Evolutionary conservation across 2,329 filamentous ascomycete genomes (phyloP).

Genomic region (Aspergillus oerlinghausenensis): DNA sequence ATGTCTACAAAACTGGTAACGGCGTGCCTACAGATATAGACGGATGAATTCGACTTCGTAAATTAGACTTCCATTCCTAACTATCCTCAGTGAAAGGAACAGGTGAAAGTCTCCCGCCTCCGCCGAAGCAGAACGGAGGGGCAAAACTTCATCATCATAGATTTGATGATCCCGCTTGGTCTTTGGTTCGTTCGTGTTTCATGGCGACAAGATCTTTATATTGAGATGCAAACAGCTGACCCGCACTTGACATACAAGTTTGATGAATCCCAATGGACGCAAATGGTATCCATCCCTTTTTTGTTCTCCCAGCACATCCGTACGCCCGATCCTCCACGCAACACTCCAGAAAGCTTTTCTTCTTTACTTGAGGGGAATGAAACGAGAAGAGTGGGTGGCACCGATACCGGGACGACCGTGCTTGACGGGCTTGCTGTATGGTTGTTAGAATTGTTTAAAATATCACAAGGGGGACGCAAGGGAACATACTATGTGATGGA

Average conservation of each 20-base stretch:
- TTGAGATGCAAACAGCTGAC: slow-evolving; percentile 38
- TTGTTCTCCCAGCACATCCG: slow-evolving; percentile 29
- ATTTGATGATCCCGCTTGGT: slow-evolving; percentile 9
- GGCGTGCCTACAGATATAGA: background rate
- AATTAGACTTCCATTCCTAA: slow-evolving; percentile 17
- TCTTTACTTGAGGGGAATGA: slow-evolving; percentile 99
- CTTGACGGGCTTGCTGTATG: slow-evolving; percentile 93
- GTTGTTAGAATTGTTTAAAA: slow-evolving; percentile 45
- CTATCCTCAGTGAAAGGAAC: slow-evolving; percentile 9
- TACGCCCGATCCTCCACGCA: slow-evolving; percentile 32
- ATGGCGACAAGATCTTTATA: slow-evolving; percentile 38
- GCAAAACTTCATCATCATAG: slow-evolving; percentile 11
- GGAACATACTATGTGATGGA: slow-evolving; percentile 95
- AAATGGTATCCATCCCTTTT: slow-evolving; percentile 34
- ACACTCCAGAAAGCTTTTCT: slow-evolving; percentile 35
- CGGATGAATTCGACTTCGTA: slow-evolving; percentile 16
- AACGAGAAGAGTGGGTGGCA: slow-evolving; percentile 99
- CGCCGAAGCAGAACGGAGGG: slow-evolving; percentile 2
- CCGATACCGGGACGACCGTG: slow-evolving; percentile 99
- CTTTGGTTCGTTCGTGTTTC: slow-evolving; percentile 13
- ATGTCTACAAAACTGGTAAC: background rate
- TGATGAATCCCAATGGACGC: slow-evolving; percentile 27
- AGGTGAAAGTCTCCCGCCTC: slow-evolving; percentile 9
- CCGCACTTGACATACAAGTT: slow-evolving; percentile 37
- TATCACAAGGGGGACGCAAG: background rate